Percentiles rank a stretch among this genome's conserved stretches.
Conservation (phyloP, 306 rosid genomes). For the Dalbergia cochinchinensis region DNA sequence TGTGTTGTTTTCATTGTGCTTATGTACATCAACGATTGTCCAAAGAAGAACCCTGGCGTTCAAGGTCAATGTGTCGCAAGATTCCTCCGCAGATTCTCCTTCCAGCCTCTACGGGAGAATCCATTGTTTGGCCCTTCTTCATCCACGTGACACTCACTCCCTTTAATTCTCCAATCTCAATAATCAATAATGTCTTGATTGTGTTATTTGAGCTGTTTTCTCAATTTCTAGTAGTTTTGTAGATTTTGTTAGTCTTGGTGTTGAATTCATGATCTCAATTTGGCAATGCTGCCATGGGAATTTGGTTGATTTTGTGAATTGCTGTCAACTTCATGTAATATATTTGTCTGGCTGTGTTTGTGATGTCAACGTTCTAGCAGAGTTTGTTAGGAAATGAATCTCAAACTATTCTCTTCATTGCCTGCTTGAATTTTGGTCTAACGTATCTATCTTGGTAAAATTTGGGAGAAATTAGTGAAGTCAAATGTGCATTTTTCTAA, state of each 20-base stretch:
- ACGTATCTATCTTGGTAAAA: neutral
- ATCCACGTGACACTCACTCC: constrained; percentile 53
- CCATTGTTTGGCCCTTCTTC: constrained; percentile 92
- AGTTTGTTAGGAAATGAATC: constrained; percentile 22
- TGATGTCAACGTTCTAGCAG: neutral
- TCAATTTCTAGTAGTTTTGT: neutral
- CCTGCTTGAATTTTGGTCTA: neutral
- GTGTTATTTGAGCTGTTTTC: neutral
- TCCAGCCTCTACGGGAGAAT: constrained; percentile 76
- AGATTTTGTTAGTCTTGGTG: constrained; percentile 5
- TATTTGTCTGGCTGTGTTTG: neutral
- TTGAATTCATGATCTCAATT: neutral
- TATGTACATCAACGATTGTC: constrained; percentile 84
- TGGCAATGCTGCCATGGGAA: neutral
- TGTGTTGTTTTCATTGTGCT: constrained; percentile 62
- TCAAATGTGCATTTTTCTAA: neutral
- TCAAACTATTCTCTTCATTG: constrained; percentile 2
- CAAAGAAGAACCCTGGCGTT: constrained; percentile 48
- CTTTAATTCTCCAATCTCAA: neutral
- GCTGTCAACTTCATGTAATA: neutral
- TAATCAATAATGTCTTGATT: neutral
- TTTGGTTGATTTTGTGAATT: constrained; percentile 24
- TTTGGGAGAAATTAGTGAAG: constrained; percentile 5
- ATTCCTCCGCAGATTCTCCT: constrained; percentile 75
- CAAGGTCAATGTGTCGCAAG: constrained; percentile 65